Conservation (phyloP, 164 flowering plant species). For the Paratinospora sagittata region DNA sequence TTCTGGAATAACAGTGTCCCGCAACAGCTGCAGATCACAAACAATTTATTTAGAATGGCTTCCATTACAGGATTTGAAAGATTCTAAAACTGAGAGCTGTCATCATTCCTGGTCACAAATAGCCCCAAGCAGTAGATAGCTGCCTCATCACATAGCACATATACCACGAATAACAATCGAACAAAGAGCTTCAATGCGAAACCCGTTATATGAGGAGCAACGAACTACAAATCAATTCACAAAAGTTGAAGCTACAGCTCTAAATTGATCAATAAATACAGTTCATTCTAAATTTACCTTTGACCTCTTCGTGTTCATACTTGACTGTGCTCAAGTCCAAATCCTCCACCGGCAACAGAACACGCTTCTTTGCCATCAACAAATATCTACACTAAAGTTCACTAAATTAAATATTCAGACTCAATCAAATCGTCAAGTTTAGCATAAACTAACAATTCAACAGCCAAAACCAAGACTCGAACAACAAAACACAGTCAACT, state of each 20-base stretch:
- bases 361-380: conserved; percentile 12
- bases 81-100: background rate
- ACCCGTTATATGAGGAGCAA: conserved; percentile 43
- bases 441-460: background rate
- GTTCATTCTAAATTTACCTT: conserved; percentile 1
- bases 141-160: background rate
- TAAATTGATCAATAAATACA: background rate
- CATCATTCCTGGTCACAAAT: background rate
- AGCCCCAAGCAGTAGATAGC: background rate
- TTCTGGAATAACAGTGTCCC: conserved; percentile 77
- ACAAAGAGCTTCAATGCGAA: conserved; percentile 46
- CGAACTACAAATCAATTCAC: background rate
- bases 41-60: background rate
- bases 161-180: conserved; percentile 14
- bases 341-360: conserved; percentile 13
- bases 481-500: background rate
- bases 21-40: conserved; percentile 48
- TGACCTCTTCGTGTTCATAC: conserved; percentile 12
- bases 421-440: background rate
- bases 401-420: background rate
- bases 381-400: background rate
- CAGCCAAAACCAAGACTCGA: background rate
- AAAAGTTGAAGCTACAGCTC: background rate
- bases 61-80: background rate
- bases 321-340: conserved; percentile 11